Evolutionary conservation across 2,329 filamentous ascomycete genomes (phyloP), one percentile per base, ranked within the genome.

Genomic region (Juglanconis sp.): DNA sequence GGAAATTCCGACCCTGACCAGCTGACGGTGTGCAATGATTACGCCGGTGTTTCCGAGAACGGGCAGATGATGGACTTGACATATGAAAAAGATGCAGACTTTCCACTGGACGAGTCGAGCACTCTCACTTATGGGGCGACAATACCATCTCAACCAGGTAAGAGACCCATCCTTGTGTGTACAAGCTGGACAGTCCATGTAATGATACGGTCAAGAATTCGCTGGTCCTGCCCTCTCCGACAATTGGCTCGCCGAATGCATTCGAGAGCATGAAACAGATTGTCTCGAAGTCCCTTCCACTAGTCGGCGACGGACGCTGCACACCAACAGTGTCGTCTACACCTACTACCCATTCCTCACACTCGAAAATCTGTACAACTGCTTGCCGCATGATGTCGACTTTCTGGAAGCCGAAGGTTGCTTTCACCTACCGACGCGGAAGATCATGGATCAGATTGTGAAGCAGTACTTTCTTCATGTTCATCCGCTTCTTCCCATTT

Each of bases 361-460:
- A 10, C 66, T 79, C n/a, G 67, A 69, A 55, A 72, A 71, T 57
- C 62, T 72, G 9, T 49, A 11, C 56, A 73, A 71, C 58, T 72
- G 75, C 44, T 71, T 73, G 48, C 70, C 72, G 0, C 74, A 77
- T 59, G 77, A 79, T 63, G 70, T 78, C 52, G 74, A 74, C 53
- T 79, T 75, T 58, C 68, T 80, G 47, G 71, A 74, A 47, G 70
- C 72, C 0, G 76, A 79, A 57, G 75, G 75, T 1, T 79, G 76
- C 61, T 68, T 80, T 1, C 71, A 71, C 34, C 65, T 81, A 4
- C 78, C 78, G 0, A 72, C 70, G 0, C 31, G 53, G n/a, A 11
- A 32, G 6, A 55, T 55, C n/a, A 68, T 79, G 0, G 74, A 78
- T 47, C 75, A 78, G 40, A 79, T 81, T 58, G 69, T 81, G 3